Conservation (phyloP, 139 green algal species). For the Chlorella sp. region DNA sequence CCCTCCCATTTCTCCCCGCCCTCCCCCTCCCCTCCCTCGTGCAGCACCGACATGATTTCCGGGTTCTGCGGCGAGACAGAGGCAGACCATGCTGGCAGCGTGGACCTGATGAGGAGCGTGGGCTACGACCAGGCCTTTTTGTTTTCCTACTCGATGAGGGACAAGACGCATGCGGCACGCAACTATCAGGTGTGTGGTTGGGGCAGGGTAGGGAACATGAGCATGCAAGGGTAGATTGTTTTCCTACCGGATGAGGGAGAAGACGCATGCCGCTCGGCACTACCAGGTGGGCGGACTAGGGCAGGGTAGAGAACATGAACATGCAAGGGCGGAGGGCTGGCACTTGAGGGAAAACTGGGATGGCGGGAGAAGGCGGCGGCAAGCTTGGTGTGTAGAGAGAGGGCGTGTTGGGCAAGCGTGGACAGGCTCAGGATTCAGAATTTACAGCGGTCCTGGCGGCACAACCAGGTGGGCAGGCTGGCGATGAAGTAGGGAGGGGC, state of each 20-base stretch:
- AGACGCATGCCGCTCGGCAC: conserved; percentile 76
- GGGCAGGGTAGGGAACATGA: too few species aligned
- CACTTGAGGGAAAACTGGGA: too few species aligned
- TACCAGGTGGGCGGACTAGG: not conserved
- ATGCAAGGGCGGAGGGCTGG: too few species aligned
- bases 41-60: conserved; percentile 85
- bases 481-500: conserved; percentile 9
- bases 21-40: not conserved
- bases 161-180: conserved; percentile 83
- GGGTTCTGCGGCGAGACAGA: conserved; percentile 94
- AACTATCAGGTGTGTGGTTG: conserved; percentile 75
- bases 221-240: too few species aligned
- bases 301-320: too few species aligned
- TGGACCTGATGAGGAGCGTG: conserved; percentile 74
- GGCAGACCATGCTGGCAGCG: conserved; percentile 81
- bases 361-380: too few species aligned
- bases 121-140: conserved; percentile 88
- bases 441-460: too few species aligned
- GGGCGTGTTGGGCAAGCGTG: too few species aligned
- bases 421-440: too few species aligned
- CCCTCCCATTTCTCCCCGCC: not conserved
- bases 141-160: conserved; percentile 86
- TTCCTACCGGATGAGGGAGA: conserved; percentile 81
- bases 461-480: conserved; percentile 40
- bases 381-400: too few species aligned